Base-by-base conservation (phyloP, 805 yeast genomes). In the Lipomyces japonicus region DNA sequence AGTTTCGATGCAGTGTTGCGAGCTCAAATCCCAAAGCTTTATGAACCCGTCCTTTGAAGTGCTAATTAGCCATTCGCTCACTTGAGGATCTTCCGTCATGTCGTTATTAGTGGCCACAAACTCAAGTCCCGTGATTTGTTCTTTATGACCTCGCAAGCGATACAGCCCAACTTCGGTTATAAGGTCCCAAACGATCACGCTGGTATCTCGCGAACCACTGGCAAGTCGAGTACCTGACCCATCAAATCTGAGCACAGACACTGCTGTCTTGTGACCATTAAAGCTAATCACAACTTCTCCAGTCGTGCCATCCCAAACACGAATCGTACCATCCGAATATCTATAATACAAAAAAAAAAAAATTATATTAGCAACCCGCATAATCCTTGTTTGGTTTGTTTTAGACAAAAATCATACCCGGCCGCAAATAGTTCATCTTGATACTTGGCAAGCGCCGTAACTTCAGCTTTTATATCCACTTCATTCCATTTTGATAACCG, bases 1-100 rank as follows among this genome's bases (percentile, higher is more conserved):
- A 1, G 97, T 90, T 65, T 93, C 99, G 3, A 89, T 73, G 68
- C 97, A 87, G 65, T 88, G 95, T 65, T 86, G 88, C 3, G 93
- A 71, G 61, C 82, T 84, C 60, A 93, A 69, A 63, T 93, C 97
- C 99, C 99, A 93, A 31, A 93, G 68, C 65, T 93, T 93, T 59
- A 93, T 75, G 42, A 89, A 71, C 0, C 97, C 97, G 65, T 93
- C 99, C 63, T 89, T 90, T 1, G 95, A 78, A 0, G 83, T 80
- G 58, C 89, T 80, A 18, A 89, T 59, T 16, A 93, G 68, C 77
- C 84, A 88, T 48, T 84, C 86, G 51, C 79, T 83, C n/a, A 77
- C 84, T 10, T 41, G 41, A 14, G 43, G 28, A 10, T 50, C 58
- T 2, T 42, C 31, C 3, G 36, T 50, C 2, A 39, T 65, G 18